Conservation (phyloP, 345 rosid species). For the Geranium brycei region DNA sequence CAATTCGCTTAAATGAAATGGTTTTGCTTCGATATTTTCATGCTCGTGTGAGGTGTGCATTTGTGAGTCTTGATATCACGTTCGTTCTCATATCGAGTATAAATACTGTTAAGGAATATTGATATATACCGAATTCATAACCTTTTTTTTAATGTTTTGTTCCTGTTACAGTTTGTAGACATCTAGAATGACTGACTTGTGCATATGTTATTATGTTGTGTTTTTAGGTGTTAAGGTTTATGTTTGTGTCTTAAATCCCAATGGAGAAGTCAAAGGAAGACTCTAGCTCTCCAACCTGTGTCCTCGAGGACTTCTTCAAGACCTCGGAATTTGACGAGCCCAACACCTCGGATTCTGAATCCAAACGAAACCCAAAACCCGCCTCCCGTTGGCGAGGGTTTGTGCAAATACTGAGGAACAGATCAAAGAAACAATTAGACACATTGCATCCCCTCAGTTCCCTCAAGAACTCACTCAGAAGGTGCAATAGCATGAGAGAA, state of each 20-base stretch:
- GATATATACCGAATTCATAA: no score
- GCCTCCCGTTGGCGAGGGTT: slow-evolving; percentile 32
- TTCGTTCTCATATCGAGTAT: no score
- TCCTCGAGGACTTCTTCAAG: slow-evolving; percentile 72
- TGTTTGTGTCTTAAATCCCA: not conserved
- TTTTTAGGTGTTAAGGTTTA: not conserved
- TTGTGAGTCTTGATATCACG: no score
- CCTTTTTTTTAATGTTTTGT: no score
- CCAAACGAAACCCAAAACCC: slow-evolving; percentile 19
- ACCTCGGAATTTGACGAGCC: slow-evolving; percentile 47
- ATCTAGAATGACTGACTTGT: no score
- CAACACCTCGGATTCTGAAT: slow-evolving; percentile 20
- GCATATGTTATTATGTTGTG: not conserved
- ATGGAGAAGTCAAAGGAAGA: slow-evolving; percentile 44
- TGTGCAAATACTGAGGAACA: slow-evolving; percentile 25
- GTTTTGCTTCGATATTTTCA: no score
- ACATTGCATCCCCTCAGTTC: slow-evolving; percentile 24
- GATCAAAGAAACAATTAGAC: slow-evolving; percentile 35
- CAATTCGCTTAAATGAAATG: no score
- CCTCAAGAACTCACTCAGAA: slow-evolving; percentile 27
- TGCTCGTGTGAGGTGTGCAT: no score
- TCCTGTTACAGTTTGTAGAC: no score
- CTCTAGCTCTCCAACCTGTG: slow-evolving; percentile 48
- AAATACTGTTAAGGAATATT: no score
- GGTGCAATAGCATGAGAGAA: slow-evolving; percentile 53